Evolutionary conservation across 495 filamentous ascomycete species (phyloP), one percentile per base, ranked within the genome.

Genomic region (Podospora sp.): DNA sequence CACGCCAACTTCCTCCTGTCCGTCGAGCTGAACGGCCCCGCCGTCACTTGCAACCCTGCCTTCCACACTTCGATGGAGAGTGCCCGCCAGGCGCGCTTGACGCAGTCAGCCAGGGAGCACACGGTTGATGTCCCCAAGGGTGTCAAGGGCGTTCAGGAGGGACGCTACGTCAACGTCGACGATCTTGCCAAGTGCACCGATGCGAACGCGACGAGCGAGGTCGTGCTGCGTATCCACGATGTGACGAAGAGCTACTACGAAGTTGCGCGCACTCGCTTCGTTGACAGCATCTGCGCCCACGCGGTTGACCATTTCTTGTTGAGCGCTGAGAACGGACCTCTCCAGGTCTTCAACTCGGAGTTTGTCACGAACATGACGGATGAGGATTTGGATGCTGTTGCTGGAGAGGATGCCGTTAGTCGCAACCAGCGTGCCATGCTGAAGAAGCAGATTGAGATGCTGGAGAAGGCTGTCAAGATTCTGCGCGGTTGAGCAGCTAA

Each of bases 161-260:
- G 16, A 3, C 1, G 0, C 5, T 29, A 66, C 14, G 8, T 60
- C 25, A n/a, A 24, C 12, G 20, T 35, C 6, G 49, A 62, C 2
- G 21, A 67, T 24, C 2, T 62, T 1, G 25, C 25, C 16, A 36
- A 50, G 6, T 26, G 7, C 25, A 55, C 50, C 6, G 51, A 22
- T 0, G 58, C 62, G 4, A 57, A 70, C 56, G 71, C 77, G 53
- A 82, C 82, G 72, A 79, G 73, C 66, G 90, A 88, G 63, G 62
- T 65, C 0, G 74, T 84, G 0, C 76, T 84, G 55, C 80, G 86
- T 0, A 80, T 90, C 7, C 85, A 89, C 56, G 85, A 90, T 65
- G 82, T 84, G 18, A 73, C 90, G 1, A 62, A 82, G 55, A 76
- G 82, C 1, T 91, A 91, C 71, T 90, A 91, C 76, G 83, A 84